phyloP scores from a whole-genome alignment of 495 filamentous ascomycete species.

The Lentithecium fluviatile region DNA sequence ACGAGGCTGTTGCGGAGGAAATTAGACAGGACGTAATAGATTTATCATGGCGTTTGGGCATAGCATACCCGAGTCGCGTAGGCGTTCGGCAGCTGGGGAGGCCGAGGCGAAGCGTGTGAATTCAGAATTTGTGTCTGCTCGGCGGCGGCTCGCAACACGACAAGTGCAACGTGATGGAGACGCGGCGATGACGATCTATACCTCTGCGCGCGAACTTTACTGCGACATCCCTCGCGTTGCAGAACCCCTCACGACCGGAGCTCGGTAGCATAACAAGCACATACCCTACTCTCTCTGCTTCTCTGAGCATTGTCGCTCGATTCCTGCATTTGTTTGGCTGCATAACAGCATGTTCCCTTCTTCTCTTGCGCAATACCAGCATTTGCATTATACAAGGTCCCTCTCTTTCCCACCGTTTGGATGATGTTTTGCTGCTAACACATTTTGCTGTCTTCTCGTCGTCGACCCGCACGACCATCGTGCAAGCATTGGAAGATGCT shows the following conservation, averaged over 20 bases:
- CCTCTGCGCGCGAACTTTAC: too few relatives aligned
- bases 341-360: slow-evolving; percentile 29
- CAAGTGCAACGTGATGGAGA: too few relatives aligned
- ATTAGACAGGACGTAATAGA: slow-evolving; percentile 60
- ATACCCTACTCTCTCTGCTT: slow-evolving; percentile 7
- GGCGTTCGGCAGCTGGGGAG: slow-evolving; percentile 9
- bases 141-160: not conserved
- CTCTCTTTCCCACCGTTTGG: slow-evolving; percentile 3
- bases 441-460: slow-evolving; percentile 16
- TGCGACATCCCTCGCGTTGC: not conserved
- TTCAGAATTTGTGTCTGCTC: not conserved
- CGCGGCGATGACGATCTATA: too few relatives aligned
- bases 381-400: slow-evolving; percentile 2
- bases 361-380: slow-evolving; percentile 19
- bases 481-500: not conserved
- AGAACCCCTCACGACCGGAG: not conserved
- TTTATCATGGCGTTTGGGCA: slow-evolving; percentile 6
- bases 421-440: slow-evolving; percentile 19
- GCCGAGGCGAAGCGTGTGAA: not conserved
- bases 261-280: slow-evolving; percentile 17
- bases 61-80: slow-evolving; percentile 8
- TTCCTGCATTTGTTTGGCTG: slow-evolving; percentile 27
- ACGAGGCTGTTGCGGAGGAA: slow-evolving; percentile 88
- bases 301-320: not conserved
- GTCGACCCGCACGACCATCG: slow-evolving; percentile 9